phyloP scores from a whole-genome alignment of 441 rosid genomes.

The Erodium moschatum region DNA sequence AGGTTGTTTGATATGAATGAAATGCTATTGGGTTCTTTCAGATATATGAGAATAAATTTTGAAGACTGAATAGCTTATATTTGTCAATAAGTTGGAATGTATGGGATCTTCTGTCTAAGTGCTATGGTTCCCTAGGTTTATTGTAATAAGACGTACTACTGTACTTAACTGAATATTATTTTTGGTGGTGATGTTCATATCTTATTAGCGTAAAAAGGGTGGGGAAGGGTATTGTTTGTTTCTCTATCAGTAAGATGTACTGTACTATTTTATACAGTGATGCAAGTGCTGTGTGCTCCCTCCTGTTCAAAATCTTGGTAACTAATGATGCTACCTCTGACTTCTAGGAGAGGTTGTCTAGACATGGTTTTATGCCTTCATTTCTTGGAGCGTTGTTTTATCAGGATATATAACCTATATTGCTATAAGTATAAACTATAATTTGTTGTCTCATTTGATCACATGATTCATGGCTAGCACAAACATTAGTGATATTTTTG shows the following conservation, averaged over 20 bases:
- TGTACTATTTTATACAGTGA: neutral
- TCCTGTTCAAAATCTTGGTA: neutral
- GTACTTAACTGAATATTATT: neutral
- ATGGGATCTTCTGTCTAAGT: neutral
- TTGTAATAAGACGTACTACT: neutral
- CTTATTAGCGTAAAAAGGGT: neutral
- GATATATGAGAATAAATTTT: neutral
- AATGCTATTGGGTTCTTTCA: neutral
- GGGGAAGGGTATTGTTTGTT: neutral
- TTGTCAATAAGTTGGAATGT: neutral
- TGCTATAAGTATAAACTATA: neutral
- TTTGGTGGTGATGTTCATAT: constrained; percentile 1
- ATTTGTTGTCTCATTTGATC: neutral
- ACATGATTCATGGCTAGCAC: neutral
- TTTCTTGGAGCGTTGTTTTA: neutral
- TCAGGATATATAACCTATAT: neutral
- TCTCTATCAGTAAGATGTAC: neutral
- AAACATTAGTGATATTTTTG: neutral
- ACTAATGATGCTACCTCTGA: constrained; percentile 1
- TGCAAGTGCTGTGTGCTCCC: constrained; percentile 3
- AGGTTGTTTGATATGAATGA: neutral
- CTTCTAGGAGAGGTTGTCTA: constrained; percentile 6
- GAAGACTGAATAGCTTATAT: neutral
- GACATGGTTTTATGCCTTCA: neutral
- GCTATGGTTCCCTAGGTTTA: neutral